These are phyloP conservation scores for Microcera coccophila DNA, from an alignment of 2,329 filamentous ascomycete genomes.

Conservation along the genomic window DNA sequence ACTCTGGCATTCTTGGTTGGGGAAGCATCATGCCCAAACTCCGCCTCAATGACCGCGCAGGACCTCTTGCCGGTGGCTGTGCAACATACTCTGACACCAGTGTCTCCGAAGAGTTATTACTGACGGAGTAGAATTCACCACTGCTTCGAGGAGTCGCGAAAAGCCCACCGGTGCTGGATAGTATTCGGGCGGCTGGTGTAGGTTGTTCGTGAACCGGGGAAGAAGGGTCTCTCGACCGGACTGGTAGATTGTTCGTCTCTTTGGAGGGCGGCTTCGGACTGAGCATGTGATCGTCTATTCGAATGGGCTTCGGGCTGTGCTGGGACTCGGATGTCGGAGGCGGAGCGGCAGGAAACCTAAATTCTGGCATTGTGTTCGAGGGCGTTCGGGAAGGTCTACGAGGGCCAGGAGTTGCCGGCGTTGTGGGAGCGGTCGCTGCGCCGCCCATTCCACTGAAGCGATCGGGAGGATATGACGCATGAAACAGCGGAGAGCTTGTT, in stretches of 20 bases:
- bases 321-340: conserved; percentile 37
- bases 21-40: conserved; percentile 43
- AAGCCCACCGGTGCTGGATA: conserved; percentile 71
- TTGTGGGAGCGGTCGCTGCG: conserved; percentile 43
- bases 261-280: conserved; percentile 36
- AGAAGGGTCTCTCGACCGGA: conserved; percentile 42
- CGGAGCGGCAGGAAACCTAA: conserved; percentile 52
- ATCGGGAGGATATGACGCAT: conserved; percentile 52
- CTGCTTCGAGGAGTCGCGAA: conserved; percentile 83
- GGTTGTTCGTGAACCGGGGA: conserved; percentile 55
- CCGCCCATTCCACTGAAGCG: conserved; percentile 41
- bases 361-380: conserved; percentile 49
- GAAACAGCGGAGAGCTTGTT: conserved; percentile 50
- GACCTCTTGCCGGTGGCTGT: conserved; percentile 37
- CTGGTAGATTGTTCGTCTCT: conserved; percentile 36
- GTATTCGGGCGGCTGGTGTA: conserved; percentile 61
- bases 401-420: conserved; percentile 36
- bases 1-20: conserved; percentile 59
- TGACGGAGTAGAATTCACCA: conserved; percentile 89
- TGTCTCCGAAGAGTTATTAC: conserved; percentile 93
- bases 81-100: conserved; percentile 82
- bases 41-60: conserved; percentile 42
- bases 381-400: conserved; percentile 40
- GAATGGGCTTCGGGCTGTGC: conserved; percentile 25
- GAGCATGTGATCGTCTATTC: conserved; percentile 36